Evolutionary conservation across 2,329 filamentous ascomycete species (phyloP).

Genomic region (Fusarium sp.): DNA sequence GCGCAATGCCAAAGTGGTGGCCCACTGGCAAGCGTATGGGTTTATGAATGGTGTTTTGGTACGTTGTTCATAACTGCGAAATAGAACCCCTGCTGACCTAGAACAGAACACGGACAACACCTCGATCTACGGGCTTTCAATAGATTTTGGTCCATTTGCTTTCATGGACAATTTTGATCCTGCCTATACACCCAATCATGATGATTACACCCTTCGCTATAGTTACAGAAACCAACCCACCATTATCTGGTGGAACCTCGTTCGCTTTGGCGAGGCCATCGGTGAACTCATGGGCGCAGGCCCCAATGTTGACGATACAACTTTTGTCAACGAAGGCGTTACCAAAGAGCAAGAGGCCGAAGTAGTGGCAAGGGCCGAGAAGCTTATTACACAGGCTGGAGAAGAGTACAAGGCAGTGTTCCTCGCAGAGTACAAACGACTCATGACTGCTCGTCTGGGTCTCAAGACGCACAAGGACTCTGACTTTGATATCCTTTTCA

Average conservation of each 20-base stretch:
- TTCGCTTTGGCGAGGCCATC: conserved; percentile 87
- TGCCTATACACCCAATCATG: conserved; percentile 94
- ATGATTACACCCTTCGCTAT: conserved; percentile 88
- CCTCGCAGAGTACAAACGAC: conserved; percentile 84
- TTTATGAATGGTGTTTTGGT: conserved; percentile 96
- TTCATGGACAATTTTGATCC: conserved; percentile 99
- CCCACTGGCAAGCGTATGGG: conserved; percentile 97
- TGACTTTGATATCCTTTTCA: conserved; percentile 85
- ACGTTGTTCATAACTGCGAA: conserved; percentile 7
- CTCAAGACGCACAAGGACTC: conserved; percentile 73
- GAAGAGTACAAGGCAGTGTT: conserved; percentile 93
- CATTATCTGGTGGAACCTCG: conserved; percentile 98
- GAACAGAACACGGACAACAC: conserved; percentile 91
- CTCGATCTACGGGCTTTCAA: conserved; percentile 85
- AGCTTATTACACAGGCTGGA: conserved; percentile 80
- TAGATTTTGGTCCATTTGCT: conserved; percentile 96
- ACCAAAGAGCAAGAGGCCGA: conserved; percentile 68
- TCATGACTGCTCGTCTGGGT: conserved; percentile 85
- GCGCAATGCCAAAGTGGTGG: conserved; percentile 87
- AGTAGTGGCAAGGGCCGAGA: conserved; percentile 84
- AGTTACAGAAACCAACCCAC: conserved; percentile 93
- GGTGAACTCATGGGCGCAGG: conserved; percentile 90
- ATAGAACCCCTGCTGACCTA: conserved; percentile 32
- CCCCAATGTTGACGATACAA: conserved; percentile 73
- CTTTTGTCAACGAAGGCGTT: conserved; percentile 79